Evolutionary conservation across 257 asterid genomes (phyloP).

Genomic region (Handroanthus guayacan): DNA sequence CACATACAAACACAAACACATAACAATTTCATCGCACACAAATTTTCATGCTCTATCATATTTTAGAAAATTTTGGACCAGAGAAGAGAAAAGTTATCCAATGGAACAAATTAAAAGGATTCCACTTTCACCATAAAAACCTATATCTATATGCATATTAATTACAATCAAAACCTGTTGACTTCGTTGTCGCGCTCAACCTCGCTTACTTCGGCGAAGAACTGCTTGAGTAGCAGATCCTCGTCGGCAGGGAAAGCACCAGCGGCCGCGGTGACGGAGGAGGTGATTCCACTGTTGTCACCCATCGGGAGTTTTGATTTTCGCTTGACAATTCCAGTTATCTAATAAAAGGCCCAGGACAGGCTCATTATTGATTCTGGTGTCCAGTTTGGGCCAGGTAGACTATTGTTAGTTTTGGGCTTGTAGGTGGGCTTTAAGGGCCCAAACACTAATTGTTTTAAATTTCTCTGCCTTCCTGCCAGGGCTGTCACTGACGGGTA

Average conservation of each 20-base stretch:
- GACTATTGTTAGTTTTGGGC: not conserved
- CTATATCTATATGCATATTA: slow-evolving; percentile 30
- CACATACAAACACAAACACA: slow-evolving; percentile 3
- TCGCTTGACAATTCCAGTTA: slow-evolving; percentile 17
- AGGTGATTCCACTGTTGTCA: slow-evolving; percentile 56
- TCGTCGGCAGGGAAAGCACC: slow-evolving; percentile 50
- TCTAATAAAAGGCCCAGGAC: not conserved
- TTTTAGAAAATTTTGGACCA: not conserved
- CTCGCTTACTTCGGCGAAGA: slow-evolving; percentile 95
- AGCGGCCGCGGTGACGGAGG: slow-evolving; percentile 39
- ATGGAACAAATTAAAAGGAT: slow-evolving; percentile 3
- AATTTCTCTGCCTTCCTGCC: too few relatives aligned
- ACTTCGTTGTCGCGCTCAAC: slow-evolving; percentile 99
- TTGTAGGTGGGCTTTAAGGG: not conserved
- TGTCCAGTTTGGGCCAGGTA: not conserved
- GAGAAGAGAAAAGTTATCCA: slow-evolving; percentile 22
- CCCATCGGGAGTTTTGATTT: slow-evolving; percentile 59
- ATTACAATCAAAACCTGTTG: slow-evolving; percentile 53
- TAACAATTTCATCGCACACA: not conserved
- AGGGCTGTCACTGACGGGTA: too few relatives aligned
- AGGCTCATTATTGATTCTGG: not conserved
- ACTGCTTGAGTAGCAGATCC: slow-evolving; percentile 83
- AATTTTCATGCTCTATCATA: slow-evolving; percentile 9
- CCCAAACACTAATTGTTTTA: not conserved
- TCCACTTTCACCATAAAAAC: not conserved